Percentiles rank a stretch among this genome's conserved stretches.
phyloP scores from a whole-genome alignment of 805 yeast species.

The Candida maesae region DNA sequence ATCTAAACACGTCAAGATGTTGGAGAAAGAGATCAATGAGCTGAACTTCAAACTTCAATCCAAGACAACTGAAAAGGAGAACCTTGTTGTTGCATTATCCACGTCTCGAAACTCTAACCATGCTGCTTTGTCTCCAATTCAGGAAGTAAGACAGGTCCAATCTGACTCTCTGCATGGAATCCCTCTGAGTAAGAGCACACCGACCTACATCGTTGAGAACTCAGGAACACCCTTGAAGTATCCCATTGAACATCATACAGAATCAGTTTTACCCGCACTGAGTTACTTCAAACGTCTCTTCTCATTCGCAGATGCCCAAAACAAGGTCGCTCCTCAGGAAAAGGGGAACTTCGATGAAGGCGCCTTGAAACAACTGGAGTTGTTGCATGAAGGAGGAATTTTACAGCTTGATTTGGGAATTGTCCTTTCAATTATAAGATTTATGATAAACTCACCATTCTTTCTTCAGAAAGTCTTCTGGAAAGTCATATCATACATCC shows the following conservation, averaged over 20 bases:
- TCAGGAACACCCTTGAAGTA: slow-evolving; percentile 4
- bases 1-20: slow-evolving; percentile 18
- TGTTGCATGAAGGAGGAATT: slow-evolving; percentile 5
- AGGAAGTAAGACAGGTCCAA: background rate
- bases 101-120: too few species aligned
- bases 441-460: slow-evolving; percentile 8
- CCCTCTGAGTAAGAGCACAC: slow-evolving; percentile 5
- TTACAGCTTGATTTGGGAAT: slow-evolving; percentile 6
- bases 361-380: slow-evolving; percentile 8
- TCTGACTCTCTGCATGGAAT: slow-evolving; percentile 9
- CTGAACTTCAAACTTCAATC: slow-evolving; percentile 7
- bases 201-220: slow-evolving; percentile 3
- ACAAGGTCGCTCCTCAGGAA: background rate
- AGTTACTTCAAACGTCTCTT: background rate
- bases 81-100: too few species aligned
- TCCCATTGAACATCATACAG: slow-evolving; percentile 3
- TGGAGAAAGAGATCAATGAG: slow-evolving; percentile 22
- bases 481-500: slow-evolving; percentile 14
- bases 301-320: background rate
- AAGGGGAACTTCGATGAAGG: slow-evolving; percentile 5
- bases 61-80: slow-evolving; percentile 9
- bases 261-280: background rate
- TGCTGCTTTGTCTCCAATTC: background rate
- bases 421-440: slow-evolving; percentile 5
- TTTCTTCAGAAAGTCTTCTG: slow-evolving; percentile 11